A percentile compares a stretch with the other conserved stretches of the same genome.
Evolutionary conservation across 352 stramenopile species (phyloP).

Genomic region (Pythium periplocum): DNA sequence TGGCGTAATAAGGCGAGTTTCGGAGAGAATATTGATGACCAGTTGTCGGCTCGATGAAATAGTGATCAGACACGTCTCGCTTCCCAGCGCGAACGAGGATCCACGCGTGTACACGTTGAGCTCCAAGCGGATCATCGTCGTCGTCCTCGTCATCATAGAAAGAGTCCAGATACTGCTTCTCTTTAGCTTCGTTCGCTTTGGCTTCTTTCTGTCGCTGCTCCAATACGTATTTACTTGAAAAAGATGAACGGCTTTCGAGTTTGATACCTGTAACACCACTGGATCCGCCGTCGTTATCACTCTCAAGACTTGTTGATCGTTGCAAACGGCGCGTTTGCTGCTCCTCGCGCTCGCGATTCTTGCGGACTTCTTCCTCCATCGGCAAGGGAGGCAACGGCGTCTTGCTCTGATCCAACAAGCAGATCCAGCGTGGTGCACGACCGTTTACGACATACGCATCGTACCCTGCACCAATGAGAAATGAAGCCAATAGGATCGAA

Average conservation of each 20-base stretch:
- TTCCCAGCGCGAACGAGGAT: conserved; percentile 90
- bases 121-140: conserved; percentile 66
- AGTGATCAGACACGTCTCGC: conserved; percentile 73
- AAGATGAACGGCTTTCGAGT: conserved; percentile 49
- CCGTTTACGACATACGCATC: conserved; percentile 94
- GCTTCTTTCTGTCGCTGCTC: conserved; percentile 41
- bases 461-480: conserved; percentile 92
- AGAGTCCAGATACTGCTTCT: conserved; percentile 32
- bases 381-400: conserved; percentile 55
- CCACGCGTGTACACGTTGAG: conserved; percentile 85
- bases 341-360: conserved; percentile 32
- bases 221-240: conserved; percentile 63
- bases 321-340: conserved; percentile 17
- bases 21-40: conserved; percentile 75
- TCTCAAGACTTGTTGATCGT: neutral
- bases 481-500: conserved; percentile 83
- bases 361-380: conserved; percentile 42
- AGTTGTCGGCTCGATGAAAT: conserved; percentile 93
- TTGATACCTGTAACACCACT: conserved; percentile 23
- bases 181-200: conserved; percentile 34
- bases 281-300: conserved; percentile 12
- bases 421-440: conserved; percentile 83
- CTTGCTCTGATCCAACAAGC: conserved; percentile 87
- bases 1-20: conserved; percentile 76
- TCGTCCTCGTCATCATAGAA: conserved; percentile 62